These are phyloP conservation scores for Neonectria sp. DNA, from an alignment of 2,329 filamentous ascomycete species.

Conservation along the genomic window DNA sequence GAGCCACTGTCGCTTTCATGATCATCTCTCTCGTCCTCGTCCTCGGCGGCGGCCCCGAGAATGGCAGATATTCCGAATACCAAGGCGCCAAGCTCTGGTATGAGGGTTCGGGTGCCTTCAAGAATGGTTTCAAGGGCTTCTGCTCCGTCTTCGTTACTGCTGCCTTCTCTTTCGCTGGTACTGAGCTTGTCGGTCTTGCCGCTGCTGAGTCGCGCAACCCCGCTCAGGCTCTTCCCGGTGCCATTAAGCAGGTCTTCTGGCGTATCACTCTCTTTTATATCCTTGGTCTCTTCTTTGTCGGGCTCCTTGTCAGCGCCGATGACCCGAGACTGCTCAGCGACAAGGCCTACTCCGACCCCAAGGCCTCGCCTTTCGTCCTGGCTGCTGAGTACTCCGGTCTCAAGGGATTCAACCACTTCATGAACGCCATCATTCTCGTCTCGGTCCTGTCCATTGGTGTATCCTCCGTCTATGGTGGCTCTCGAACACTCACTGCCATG, in stretches of 20 bases:
- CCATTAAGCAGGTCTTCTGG: constrained; percentile 81
- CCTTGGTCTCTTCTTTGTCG: constrained; percentile 64
- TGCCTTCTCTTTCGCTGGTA: constrained; percentile 79
- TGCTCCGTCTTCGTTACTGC: constrained; percentile 80
- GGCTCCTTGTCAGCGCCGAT: constrained; percentile 62
- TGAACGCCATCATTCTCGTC: constrained; percentile 69
- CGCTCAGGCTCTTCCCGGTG: constrained; percentile 79
- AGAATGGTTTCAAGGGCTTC: constrained; percentile 80
- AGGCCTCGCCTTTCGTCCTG: constrained; percentile 67
- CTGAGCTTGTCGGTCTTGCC: constrained; percentile 78
- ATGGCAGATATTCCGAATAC: constrained; percentile 59
- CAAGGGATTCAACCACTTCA: constrained; percentile 63
- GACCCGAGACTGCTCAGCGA: constrained; percentile 57
- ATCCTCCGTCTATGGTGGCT: constrained; percentile 69
- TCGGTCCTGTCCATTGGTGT: constrained; percentile 70
- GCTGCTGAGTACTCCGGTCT: constrained; percentile 66
- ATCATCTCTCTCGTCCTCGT: constrained; percentile 72
- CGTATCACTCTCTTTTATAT: constrained; percentile 67
- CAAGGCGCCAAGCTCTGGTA: constrained; percentile 57
- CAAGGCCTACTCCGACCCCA: constrained; percentile 44
- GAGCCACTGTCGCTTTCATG: constrained; percentile 73
- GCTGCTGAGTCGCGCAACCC: constrained; percentile 79
- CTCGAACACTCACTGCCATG: constrained; percentile 68
- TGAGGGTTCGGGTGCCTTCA: constrained; percentile 65
- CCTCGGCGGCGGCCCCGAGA: constrained; percentile 69